Evolutionary conservation across 2,329 filamentous ascomycete species (phyloP), one percentile per base, ranked within the genome.

Genomic region (Lasiodiplodia sp.): DNA sequence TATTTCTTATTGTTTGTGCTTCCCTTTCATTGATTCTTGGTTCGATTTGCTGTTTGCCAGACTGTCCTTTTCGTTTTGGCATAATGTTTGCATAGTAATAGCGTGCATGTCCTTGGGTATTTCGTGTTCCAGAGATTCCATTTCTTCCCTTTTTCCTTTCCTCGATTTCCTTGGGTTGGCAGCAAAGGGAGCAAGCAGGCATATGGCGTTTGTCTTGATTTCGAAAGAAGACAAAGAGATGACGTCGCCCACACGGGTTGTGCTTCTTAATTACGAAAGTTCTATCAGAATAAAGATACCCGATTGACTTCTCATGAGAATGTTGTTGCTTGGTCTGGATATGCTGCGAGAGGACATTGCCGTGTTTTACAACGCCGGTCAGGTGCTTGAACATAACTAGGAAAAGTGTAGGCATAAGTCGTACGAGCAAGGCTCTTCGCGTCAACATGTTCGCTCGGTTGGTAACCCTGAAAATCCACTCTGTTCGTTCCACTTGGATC

Each of bases 211-310:
- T 34, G 18, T 38, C 47, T 47, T 34, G 14, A 8, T 64, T 64
- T 38, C 44, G 60, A 64, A 52, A 64, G 60, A 64, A 51, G 34
- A n/a, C 25, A 52, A 52, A 64, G 60, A 64, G 18, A 52, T 53
- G 21, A 64, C 44, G 60, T 64, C 60, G n/a, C 60, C 60, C 60
- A 64, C 60, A n/a, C 60, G 60, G 60, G 58, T 37, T 47, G n/a
- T 51, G 44, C 58, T 63, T 31, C 58, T 63, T 31, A 31, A 63
- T 63, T 31, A 51, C 58, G 58, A 51, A 63, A 40, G 44, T 38
- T 40, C 10, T 31, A 47, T 64, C 44, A 25, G 12, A 25, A 49
- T 31, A 23, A 23, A 55, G 37, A 51, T 69, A 47, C 49, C 66
- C 64, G 16, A 58, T 64, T 49, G 16, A n/a, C 37, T 37, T 51